Base-by-base conservation (phyloP, 2,329 filamentous ascomycete species). In the Phaeosphaeria sp. region DNA sequence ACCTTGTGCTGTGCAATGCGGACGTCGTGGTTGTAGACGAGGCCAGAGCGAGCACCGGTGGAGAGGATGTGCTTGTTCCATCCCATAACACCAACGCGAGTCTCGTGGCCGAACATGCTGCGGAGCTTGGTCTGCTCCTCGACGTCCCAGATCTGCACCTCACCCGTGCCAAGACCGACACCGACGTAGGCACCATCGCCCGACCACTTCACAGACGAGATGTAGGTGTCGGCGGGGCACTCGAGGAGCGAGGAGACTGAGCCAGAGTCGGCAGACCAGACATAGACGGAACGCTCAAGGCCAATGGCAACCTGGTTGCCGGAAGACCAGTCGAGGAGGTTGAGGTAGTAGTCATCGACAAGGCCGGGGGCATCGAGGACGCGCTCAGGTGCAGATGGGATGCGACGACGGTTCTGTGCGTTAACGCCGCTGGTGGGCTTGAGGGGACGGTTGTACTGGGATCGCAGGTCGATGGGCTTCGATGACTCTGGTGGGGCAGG, bases 141-240 rank as follows among this genome's bases (percentile, higher is more conserved):
- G 25, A 97, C 94, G 72, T 98, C 95, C 94, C 95, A 99, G 81
- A 99, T 99, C 82, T 99, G 95, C 39, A 99, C 92, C 79, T 99
- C 95, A 59, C 95, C 95, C 39, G 92, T 92, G 60, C 93, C 94
- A 50, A 99, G 90, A 60, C 95, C 95, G 67, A 98, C 93, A 64
- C 93, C 90, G 65, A 99, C 93, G 75, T 99, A 98, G 30, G 94
- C 93, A 59, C 95, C 95, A 73, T 99, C 95, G 50, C 91, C 92
- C 61, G 93, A 97, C 95, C 95, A 99, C 83, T 98, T 98, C 74
- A 99, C 94, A 66, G 93, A 97, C 82, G 93, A 96, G 73, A 99
- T 89, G 76, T 99, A 98, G 20, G 94, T 98, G 77, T 99, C 95
- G 20, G 91, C 84, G 55, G 87, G 86, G 49, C 92, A 92, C 82